These are phyloP conservation scores for Candida loeiensis DNA, from an alignment of 805 yeast genomes.

Conservation along the genomic window DNA sequence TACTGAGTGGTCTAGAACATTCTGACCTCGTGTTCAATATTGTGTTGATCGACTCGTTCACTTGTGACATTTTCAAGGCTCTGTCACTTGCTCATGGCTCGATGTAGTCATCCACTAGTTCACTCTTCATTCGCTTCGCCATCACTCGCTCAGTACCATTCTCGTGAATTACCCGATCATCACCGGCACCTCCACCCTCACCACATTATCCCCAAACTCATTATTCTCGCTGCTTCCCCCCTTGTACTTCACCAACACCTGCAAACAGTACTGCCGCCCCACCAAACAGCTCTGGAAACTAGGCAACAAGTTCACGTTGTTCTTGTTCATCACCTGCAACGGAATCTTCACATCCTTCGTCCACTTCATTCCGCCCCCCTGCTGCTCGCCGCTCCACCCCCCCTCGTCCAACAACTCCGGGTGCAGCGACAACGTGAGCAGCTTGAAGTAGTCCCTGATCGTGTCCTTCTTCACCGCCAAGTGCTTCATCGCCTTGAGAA, in stretches of 20 bases:
- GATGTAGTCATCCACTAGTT: no score
- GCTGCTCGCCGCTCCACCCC: conserved; percentile 29
- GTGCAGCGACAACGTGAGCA: conserved; percentile 22
- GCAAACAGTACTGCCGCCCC: conserved; percentile 55
- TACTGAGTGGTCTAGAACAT: no score
- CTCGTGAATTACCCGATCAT: conserved; percentile 26
- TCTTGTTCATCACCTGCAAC: conserved; percentile 39
- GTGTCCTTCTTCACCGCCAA: conserved; percentile 40
- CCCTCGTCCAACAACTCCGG: conserved; percentile 23
- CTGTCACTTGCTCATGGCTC: no score
- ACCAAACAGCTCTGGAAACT: conserved; percentile 61
- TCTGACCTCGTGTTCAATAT: no score
- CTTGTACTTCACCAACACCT: conserved; percentile 31
- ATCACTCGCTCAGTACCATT: not conserved
- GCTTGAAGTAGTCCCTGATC: conserved; percentile 33
- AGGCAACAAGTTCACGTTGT: conserved; percentile 52
- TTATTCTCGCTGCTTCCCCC: conserved; percentile 36
- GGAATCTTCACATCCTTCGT: conserved; percentile 36
- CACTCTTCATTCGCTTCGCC: not conserved
- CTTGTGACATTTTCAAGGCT: no score
- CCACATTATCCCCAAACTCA: conserved; percentile 30
- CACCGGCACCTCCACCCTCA: conserved; percentile 35
- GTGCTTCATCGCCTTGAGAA: conserved; percentile 36
- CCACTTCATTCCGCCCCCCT: conserved; percentile 20
- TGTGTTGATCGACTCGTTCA: not conserved